Evolutionary conservation across 208 protist genomes (phyloP).

Genomic region (Polymyxa betae): DNA sequence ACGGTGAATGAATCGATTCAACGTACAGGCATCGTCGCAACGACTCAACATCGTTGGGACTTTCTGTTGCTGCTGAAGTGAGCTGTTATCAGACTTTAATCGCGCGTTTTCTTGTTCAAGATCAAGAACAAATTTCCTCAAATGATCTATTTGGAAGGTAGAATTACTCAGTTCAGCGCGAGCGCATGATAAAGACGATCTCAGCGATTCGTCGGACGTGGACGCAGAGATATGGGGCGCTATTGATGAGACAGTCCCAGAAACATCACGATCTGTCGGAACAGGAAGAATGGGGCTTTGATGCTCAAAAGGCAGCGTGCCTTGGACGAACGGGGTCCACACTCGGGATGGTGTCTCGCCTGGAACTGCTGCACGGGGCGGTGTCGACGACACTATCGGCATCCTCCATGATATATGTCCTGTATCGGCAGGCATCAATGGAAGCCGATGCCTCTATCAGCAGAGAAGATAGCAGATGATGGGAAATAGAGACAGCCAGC

Average conservation of each 20-base stretch:
- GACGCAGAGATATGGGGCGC: neutral
- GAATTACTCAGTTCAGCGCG: constrained; percentile 33
- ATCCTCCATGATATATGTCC: no score
- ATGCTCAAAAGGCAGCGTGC: neutral
- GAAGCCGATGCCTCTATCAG: no score
- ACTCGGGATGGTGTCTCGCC: no score
- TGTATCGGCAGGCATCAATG: no score
- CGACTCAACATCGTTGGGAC: no score
- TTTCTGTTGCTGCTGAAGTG: neutral
- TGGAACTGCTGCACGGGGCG: no score
- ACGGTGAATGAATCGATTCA: neutral
- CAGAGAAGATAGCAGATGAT: no score
- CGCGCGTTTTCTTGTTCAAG: neutral
- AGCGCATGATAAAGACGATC: constrained; percentile 28
- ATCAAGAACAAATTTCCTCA: neutral
- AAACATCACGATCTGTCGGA: no score
- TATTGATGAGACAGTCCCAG: no score
- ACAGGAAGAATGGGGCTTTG: constrained; percentile 8
- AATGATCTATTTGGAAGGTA: constrained; percentile 3
- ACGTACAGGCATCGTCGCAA: neutral
- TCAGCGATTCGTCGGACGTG: neutral
- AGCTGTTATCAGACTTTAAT: neutral
- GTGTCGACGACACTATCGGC: no score
- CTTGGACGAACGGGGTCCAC: neutral
- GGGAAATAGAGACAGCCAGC: no score